Conservation (phyloP, 2,329 filamentous ascomycete genomes). For the Ophiostoma quercus region DNA sequence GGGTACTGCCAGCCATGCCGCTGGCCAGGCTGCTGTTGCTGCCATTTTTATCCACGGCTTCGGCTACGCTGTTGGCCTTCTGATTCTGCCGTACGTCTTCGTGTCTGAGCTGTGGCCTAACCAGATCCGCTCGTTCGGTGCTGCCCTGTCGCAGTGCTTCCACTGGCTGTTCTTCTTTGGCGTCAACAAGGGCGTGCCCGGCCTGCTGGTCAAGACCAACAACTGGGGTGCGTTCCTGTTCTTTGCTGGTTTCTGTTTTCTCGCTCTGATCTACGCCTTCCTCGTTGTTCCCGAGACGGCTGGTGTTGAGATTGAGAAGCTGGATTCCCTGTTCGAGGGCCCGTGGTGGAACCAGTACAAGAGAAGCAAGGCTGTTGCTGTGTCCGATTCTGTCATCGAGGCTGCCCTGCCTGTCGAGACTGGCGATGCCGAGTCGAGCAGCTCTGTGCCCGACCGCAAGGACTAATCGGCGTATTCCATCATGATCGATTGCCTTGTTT, state of each 20-base stretch:
- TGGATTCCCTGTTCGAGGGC: constrained; percentile 36
- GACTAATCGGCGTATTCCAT: background rate
- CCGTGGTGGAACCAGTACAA: constrained; percentile 30
- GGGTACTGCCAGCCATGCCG: constrained; percentile 29
- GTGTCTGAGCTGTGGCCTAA: constrained; percentile 44
- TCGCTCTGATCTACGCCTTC: constrained; percentile 36
- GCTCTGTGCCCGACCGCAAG: background rate
- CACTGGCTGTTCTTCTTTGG: constrained; percentile 41
- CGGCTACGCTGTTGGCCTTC: constrained; percentile 38
- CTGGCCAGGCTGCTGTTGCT: constrained; percentile 38
- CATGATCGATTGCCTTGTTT: too few relatives aligned
- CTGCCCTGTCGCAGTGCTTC: constrained; percentile 35
- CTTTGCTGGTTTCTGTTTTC: constrained; percentile 34
- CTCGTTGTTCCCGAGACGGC: constrained; percentile 38
- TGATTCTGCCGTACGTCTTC: constrained; percentile 43
- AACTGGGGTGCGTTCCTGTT: constrained; percentile 32
- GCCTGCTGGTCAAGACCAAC: constrained; percentile 32
- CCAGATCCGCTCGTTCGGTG: constrained; percentile 41
- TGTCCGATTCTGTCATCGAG: background rate
- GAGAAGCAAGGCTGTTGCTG: background rate
- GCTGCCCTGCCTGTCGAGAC: background rate
- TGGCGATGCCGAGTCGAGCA: background rate
- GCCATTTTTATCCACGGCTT: constrained; percentile 44
- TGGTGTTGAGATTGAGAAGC: constrained; percentile 37
- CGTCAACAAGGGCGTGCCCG: constrained; percentile 33